Conservation (phyloP, 1,284 basidiomycete species). For the Trametes polyzona region DNA sequence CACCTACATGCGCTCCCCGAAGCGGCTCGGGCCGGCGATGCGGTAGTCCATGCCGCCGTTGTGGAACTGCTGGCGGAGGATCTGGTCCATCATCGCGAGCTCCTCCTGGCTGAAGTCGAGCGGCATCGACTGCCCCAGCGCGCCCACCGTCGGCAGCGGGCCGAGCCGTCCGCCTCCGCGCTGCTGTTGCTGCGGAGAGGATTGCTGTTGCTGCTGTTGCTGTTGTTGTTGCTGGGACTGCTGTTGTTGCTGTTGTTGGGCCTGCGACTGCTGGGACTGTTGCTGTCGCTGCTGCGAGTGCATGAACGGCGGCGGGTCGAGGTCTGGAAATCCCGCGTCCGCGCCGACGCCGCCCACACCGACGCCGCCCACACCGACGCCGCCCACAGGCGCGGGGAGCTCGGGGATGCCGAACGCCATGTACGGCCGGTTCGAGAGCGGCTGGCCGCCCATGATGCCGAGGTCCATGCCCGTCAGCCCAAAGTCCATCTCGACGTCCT, state of each 20-base stretch:
- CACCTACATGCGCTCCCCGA: conserved; percentile 2
- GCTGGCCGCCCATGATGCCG: conserved; percentile 27
- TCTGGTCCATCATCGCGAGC: conserved; percentile 36
- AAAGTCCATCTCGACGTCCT: conserved; percentile 32
- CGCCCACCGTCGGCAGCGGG: conserved; percentile 8
- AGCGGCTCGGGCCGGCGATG: conserved; percentile 12
- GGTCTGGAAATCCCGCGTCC: conserved; percentile 17
- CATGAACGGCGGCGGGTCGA: conserved; percentile 26
- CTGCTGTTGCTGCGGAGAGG: neutral
- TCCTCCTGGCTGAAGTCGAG: conserved; percentile 34
- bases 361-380: no score
- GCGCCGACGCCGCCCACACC: no score
- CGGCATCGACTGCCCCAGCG: conserved; percentile 22
- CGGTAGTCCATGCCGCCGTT: conserved; percentile 13
- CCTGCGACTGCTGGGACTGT: neutral
- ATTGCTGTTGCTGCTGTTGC: neutral
- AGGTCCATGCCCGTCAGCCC: conserved; percentile 27
- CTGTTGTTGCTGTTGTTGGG: neutral
- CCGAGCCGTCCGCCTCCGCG: neutral
- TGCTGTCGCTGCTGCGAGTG: conserved; percentile 8
- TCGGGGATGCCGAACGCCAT: conserved; percentile 33
- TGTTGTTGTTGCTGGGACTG: neutral
- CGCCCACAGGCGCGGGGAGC: conserved; percentile 13
- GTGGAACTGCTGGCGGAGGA: conserved; percentile 30
- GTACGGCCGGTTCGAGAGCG: conserved; percentile 29